phyloP scores from a whole-genome alignment of 352 stramenopile species.

The Globisporangium rhizosaccharum region DNA sequence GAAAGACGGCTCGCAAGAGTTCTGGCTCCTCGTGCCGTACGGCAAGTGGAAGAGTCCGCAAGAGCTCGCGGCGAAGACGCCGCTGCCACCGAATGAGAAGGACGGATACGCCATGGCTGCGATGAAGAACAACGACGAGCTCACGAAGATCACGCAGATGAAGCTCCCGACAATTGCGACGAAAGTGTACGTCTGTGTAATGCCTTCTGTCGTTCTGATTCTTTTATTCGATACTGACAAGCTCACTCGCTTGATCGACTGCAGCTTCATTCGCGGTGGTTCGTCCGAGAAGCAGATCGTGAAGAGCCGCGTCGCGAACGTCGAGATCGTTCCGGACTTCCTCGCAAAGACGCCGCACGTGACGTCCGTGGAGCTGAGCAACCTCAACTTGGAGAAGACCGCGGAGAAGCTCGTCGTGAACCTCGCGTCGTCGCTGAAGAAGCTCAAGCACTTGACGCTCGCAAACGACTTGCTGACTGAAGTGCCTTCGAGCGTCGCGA shows the following conservation, averaged over 20 bases:
- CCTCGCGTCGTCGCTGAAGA: neutral
- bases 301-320: slow-evolving; percentile 1
- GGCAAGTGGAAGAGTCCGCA: too few relatives aligned
- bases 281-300: neutral
- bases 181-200: neutral
- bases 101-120: neutral
- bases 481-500: too few relatives aligned
- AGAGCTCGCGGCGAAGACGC: too few relatives aligned
- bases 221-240: neutral
- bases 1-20: too few relatives aligned
- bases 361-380: slow-evolving; percentile 1
- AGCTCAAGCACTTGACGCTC: too few relatives aligned
- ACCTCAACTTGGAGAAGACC: neutral
- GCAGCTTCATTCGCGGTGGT: neutral
- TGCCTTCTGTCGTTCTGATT: too few relatives aligned
- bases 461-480: too few relatives aligned
- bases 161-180: neutral
- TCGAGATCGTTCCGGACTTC: slow-evolving; percentile 2
- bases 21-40: too few relatives aligned
- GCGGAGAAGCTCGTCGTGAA: neutral
- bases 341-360: slow-evolving; percentile 1
- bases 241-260: neutral
- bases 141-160: slow-evolving; percentile 1
- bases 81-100: neutral
- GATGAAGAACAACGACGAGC: slow-evolving; percentile 5